Conservation (phyloP, 768 basidiomycete genomes). For the Epithele typhae region DNA sequence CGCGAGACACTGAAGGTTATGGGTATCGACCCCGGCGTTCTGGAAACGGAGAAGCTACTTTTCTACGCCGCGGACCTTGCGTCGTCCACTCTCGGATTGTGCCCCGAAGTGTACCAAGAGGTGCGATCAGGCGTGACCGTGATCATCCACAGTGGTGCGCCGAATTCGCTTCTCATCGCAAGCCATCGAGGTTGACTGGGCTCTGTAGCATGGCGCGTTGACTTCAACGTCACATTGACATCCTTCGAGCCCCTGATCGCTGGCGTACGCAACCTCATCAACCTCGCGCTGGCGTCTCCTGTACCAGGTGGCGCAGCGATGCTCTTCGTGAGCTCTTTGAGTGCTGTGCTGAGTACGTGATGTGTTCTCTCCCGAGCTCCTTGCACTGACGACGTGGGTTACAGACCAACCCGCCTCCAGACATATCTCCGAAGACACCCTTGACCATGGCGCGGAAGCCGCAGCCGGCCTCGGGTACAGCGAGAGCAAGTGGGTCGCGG, state of each 20-base stretch:
- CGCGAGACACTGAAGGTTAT: not conserved
- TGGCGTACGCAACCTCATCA: conserved; percentile 17
- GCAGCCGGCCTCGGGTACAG: conserved; percentile 28
- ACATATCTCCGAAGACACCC: not conserved
- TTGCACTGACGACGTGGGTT: too few relatives aligned
- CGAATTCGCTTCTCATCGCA: too few relatives aligned
- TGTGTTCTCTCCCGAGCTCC: too few relatives aligned
- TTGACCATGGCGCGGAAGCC: conserved; percentile 14
- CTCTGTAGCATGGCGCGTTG: conserved; percentile 34
- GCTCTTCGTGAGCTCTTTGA: conserved; percentile 14
- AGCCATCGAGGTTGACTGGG: too few relatives aligned
- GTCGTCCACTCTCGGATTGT: conserved; percentile 8
- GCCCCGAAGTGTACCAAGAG: conserved; percentile 8
- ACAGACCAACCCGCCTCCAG: conserved; percentile 1
- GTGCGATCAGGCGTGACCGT: conserved; percentile 24
- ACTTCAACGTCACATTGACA: conserved; percentile 36
- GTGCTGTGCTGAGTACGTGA: conserved; percentile 5
- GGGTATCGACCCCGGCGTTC: not conserved
- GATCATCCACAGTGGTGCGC: conserved; percentile 34
- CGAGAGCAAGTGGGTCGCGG: conserved; percentile 30
- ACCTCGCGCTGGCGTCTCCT: conserved; percentile 7
- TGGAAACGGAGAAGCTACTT: not conserved
- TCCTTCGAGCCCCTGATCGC: conserved; percentile 35
- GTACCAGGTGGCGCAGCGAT: conserved; percentile 18
- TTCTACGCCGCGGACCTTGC: conserved; percentile 13